Evolutionary conservation across 1,284 basidiomycete species (phyloP).

Genomic region (Rhodofomes roseus): DNA sequence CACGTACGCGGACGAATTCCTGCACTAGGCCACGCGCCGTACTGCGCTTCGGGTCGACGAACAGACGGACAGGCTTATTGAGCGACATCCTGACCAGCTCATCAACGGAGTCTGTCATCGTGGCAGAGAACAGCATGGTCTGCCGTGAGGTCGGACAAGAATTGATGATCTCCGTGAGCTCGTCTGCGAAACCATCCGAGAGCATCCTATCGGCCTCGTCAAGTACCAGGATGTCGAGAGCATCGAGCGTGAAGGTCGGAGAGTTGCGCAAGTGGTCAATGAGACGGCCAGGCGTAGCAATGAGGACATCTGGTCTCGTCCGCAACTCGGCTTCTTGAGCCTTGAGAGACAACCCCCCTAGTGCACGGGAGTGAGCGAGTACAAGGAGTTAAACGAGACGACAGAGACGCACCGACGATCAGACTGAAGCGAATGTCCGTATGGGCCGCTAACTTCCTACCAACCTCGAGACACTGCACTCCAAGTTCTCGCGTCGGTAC

Average conservation of each 20-base stretch:
- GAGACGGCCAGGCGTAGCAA: constrained; percentile 93
- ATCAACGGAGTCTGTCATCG: constrained; percentile 96
- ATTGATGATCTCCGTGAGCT: constrained; percentile 90
- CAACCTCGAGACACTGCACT: constrained; percentile 92
- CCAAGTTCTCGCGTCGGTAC: constrained; percentile 94
- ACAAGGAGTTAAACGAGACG: not conserved
- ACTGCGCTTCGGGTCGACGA: constrained; percentile 90
- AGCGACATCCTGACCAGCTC: constrained; percentile 90
- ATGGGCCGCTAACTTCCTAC: constrained; percentile 79
- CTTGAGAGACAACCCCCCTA: constrained; percentile 89
- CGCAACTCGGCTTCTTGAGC: constrained; percentile 85
- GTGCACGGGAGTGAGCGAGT: constrained; percentile 8
- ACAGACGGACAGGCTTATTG: constrained; percentile 88
- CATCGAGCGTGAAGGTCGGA: constrained; percentile 89
- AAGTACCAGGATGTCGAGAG: constrained; percentile 90
- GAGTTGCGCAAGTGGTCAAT: constrained; percentile 98
- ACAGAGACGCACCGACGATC: constrained; percentile 66
- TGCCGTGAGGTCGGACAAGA: constrained; percentile 87
- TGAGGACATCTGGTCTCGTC: constrained; percentile 86
- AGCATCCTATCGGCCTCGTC: constrained; percentile 99
- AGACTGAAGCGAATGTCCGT: constrained; percentile 89
- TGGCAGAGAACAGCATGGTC: constrained; percentile 98
- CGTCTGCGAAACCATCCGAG: constrained; percentile 96
- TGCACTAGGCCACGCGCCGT: constrained; percentile 91
- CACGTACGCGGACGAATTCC: constrained; percentile 90